These are phyloP conservation scores for Myrica gale DNA, from an alignment of 306 rosid species.

Conservation along the genomic window DNA sequence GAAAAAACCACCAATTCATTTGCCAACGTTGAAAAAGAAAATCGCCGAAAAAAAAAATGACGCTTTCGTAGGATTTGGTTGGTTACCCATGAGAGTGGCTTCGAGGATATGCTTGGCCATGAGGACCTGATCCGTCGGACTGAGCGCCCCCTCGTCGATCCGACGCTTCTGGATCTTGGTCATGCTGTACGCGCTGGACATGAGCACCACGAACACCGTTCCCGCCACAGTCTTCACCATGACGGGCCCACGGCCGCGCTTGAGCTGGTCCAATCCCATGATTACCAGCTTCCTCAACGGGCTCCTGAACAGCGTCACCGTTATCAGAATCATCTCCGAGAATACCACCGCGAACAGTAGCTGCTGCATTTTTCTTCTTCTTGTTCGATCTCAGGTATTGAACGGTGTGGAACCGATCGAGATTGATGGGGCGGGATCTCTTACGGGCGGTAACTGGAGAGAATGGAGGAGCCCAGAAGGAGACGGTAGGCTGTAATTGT, in stretches of 20 bases:
- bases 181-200: constrained; percentile 56
- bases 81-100: constrained; percentile 84
- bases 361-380: constrained; percentile 52
- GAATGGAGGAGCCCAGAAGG: too few species aligned
- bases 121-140: constrained; percentile 96
- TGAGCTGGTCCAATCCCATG: constrained; percentile 67
- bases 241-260: constrained; percentile 79
- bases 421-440: background rate
- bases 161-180: constrained; percentile 56
- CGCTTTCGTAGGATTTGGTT: background rate
- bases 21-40: background rate
- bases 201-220: constrained; percentile 49
- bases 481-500: background rate
- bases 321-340: constrained; percentile 55
- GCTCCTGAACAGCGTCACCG: constrained; percentile 64
- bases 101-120: constrained; percentile 81
- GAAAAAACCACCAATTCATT: background rate
- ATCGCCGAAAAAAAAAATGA: too few species aligned
- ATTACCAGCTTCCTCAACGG: constrained; percentile 81
- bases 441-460: too few species aligned
- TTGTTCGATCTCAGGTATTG: background rate
- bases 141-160: constrained; percentile 53
- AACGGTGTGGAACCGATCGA: background rate
- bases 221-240: constrained; percentile 73
- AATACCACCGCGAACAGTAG: constrained; percentile 57